These are phyloP conservation scores for Xylogone sp. DNA, from an alignment of 2,329 filamentous ascomycete genomes.

Conservation along the genomic window DNA sequence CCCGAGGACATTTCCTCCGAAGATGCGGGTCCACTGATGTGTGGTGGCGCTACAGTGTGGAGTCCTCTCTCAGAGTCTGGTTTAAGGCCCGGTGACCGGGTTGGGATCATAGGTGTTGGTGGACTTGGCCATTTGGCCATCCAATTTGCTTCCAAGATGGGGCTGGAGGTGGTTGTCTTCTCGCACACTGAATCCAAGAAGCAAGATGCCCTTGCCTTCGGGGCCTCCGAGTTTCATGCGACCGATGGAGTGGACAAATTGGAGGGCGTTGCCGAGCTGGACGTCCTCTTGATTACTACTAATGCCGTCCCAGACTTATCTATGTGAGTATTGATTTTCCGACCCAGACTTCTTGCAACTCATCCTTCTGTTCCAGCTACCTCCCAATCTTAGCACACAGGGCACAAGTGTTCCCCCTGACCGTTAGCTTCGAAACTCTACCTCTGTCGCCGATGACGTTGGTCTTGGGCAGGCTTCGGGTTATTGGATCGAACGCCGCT, in stretches of 20 bases:
- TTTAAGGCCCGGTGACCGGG: constrained; percentile 21
- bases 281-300: constrained; percentile 27
- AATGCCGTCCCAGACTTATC: constrained; percentile 7
- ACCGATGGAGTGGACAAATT: constrained; percentile 35
- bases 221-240: constrained; percentile 59
- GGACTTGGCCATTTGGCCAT: constrained; percentile 61
- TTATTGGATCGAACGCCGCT: constrained; percentile 14
- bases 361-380: too few species aligned
- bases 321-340: neutral
- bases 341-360: neutral
- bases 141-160: constrained; percentile 60
- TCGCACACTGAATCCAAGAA: constrained; percentile 46
- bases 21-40: constrained; percentile 42
- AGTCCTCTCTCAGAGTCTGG: constrained; percentile 32
- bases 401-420: constrained; percentile 61
- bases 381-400: constrained; percentile 23
- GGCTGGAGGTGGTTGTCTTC: constrained; percentile 56
- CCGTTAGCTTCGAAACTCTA: constrained; percentile 50
- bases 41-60: constrained; percentile 40
- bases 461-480: constrained; percentile 8
- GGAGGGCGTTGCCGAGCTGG: constrained; percentile 12
- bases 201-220: constrained; percentile 56
- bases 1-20: constrained; percentile 33
- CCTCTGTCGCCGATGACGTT: constrained; percentile 18
- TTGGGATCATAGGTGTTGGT: constrained; percentile 50